These are phyloP conservation scores for Cryptococcus floricola DNA, from an alignment of 1,284 basidiomycete genomes.

Conservation along the genomic window DNA sequence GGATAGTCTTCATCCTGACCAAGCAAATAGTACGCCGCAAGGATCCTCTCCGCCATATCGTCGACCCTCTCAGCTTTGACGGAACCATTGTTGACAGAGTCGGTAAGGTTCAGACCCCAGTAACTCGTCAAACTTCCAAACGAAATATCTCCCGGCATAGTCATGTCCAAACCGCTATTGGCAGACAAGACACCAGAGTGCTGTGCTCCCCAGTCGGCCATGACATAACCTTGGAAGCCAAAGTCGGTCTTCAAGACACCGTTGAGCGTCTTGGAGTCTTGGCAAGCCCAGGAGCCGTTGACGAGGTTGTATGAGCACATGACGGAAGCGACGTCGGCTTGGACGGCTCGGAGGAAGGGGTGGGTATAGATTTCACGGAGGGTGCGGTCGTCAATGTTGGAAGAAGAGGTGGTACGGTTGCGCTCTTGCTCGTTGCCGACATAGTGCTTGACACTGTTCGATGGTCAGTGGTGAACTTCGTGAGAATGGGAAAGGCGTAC, in stretches of 20 bases:
- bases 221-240: conserved; percentile 70
- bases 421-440: conserved; percentile 46
- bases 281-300: conserved; percentile 64
- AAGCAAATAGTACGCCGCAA: conserved; percentile 62
- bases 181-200: conserved; percentile 55
- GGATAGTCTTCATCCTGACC: conserved; percentile 62
- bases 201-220: conserved; percentile 66
- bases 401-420: conserved; percentile 54
- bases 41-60: conserved; percentile 62
- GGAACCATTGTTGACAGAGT: conserved; percentile 56
- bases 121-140: conserved; percentile 51
- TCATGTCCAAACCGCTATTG: conserved; percentile 62
- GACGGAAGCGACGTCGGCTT: conserved; percentile 63
- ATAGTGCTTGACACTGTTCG: conserved; percentile 64
- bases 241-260: conserved; percentile 67
- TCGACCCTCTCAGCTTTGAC: conserved; percentile 58
- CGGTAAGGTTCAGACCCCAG: conserved; percentile 58
- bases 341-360: conserved; percentile 66
- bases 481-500: conserved; percentile 20
- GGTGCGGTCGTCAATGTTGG: conserved; percentile 72
- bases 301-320: conserved; percentile 68
- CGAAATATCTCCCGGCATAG: conserved; percentile 62
- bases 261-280: conserved; percentile 65
- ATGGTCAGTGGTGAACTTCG: neutral
- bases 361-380: conserved; percentile 49